phyloP scores from a whole-genome alignment of 2,329 filamentous ascomycete species.

The Penicillium paneum region DNA sequence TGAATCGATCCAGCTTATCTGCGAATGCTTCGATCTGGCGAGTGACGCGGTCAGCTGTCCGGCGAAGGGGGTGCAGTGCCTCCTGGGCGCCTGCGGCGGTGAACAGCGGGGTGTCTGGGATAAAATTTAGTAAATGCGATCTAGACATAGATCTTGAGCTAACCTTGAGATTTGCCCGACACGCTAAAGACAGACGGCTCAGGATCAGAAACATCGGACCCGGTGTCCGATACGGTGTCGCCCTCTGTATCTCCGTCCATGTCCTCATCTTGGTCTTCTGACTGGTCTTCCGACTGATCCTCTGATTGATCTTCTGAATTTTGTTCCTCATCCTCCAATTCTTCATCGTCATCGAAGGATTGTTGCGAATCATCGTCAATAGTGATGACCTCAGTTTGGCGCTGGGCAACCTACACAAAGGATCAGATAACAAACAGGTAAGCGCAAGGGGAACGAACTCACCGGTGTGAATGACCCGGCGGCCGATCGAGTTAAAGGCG shows the following conservation, averaged over 20 bases:
- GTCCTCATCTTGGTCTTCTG: slow-evolving; percentile 22
- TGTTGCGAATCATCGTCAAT: slow-evolving; percentile 39
- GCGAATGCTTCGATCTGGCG: slow-evolving; percentile 86
- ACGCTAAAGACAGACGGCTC: slow-evolving; percentile 15
- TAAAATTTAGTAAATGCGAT: slow-evolving; percentile 10
- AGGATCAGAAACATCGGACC: slow-evolving; percentile 28
- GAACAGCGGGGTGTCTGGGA: slow-evolving; percentile 34
- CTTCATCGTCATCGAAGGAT: slow-evolving; percentile 25
- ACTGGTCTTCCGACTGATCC: slow-evolving; percentile 2
- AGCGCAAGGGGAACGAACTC: background rate
- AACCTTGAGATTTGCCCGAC: slow-evolving; percentile 15
- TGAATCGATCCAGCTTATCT: slow-evolving; percentile 73
- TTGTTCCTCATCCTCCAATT: slow-evolving; percentile 24
- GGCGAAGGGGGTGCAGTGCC: slow-evolving; percentile 58
- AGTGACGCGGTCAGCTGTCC: slow-evolving; percentile 66
- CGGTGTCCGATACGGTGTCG: slow-evolving; percentile 26
- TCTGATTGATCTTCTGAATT: slow-evolving; percentile 4
- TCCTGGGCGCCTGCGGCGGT: slow-evolving; percentile 50
- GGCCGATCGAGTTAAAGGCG: slow-evolving; percentile 38
- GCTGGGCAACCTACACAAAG: slow-evolving; percentile 19
- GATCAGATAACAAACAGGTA: slow-evolving; percentile 11
- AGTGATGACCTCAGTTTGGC: slow-evolving; percentile 39
- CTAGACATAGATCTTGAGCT: background rate
- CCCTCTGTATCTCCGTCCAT: slow-evolving; percentile 33
- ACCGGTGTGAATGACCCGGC: slow-evolving; percentile 19